These are phyloP conservation scores for Globomyces sp. DNA, from an alignment of 371 early-diverging fungal genomes.

Conservation along the genomic window DNA sequence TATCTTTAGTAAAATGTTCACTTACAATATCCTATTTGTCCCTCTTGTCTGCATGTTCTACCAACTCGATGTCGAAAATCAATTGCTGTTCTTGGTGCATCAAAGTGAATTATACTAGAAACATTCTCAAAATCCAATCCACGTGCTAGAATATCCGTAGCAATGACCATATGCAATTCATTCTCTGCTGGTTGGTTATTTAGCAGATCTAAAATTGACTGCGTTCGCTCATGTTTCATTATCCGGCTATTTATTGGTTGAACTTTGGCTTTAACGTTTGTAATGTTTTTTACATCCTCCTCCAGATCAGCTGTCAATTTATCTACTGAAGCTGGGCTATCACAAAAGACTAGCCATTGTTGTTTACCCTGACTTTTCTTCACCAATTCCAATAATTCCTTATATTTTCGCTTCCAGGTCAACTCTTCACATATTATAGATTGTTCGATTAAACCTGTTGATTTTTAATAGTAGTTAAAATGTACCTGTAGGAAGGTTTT, in stretches of 20 bases:
- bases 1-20: too few relatives aligned
- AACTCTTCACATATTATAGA: too few relatives aligned
- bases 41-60: conserved; percentile 53
- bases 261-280: neutral
- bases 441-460: too few relatives aligned
- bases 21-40: conserved; percentile 7
- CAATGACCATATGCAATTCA: conserved; percentile 54
- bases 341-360: too few relatives aligned
- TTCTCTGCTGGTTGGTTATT: neutral
- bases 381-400: too few relatives aligned
- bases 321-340: neutral
- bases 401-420: too few relatives aligned
- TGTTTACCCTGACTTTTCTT: too few relatives aligned
- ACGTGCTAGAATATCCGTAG: conserved; percentile 89
- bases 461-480: neutral
- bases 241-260: neutral
- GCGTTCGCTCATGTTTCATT: neutral
- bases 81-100: conserved; percentile 83
- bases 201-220: neutral
- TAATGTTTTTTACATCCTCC: neutral
- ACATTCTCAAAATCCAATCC: conserved; percentile 84
- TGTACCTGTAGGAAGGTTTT: neutral
- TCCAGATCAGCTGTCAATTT: neutral
- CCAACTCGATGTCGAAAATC: conserved; percentile 96
- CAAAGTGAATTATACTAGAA: conserved; percentile 85